phyloP scores from a whole-genome alignment of 352 stramenopile species.

The Globisporangium nagaii region DNA sequence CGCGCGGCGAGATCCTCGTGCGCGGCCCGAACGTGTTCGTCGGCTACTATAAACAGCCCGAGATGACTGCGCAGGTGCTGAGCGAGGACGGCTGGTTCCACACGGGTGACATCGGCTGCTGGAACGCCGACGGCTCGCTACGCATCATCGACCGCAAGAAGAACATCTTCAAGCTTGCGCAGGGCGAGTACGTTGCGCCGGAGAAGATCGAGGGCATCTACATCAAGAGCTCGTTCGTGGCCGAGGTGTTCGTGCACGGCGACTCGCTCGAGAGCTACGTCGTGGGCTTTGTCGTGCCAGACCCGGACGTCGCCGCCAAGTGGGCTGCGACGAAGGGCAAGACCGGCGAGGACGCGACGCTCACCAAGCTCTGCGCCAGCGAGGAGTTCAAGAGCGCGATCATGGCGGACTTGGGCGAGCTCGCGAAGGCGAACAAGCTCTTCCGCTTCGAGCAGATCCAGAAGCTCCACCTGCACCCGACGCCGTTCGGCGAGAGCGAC shows the following conservation, averaged over 20 bases:
- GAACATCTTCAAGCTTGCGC: conserved; percentile 92
- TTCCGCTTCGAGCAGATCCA: conserved; percentile 91
- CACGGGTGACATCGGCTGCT: conserved; percentile 94
- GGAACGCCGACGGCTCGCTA: conserved; percentile 90
- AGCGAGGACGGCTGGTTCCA: conserved; percentile 94
- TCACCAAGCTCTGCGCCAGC: conserved; percentile 12
- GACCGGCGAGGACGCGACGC: conserved; percentile 20
- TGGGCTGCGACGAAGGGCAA: conserved; percentile 61
- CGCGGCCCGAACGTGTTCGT: conserved; percentile 77
- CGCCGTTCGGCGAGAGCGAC: conserved; percentile 89
- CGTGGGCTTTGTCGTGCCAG: conserved; percentile 92
- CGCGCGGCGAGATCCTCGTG: conserved; percentile 85
- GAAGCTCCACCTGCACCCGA: conserved; percentile 80
- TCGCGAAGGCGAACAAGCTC: conserved; percentile 62
- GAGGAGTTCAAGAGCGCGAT: conserved; percentile 52
- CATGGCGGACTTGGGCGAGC: conserved; percentile 62
- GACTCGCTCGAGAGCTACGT: conserved; percentile 92
- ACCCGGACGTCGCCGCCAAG: conserved; percentile 81
- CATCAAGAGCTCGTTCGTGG: conserved; percentile 87
- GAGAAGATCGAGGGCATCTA: conserved; percentile 97
- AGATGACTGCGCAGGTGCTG: conserved; percentile 88
- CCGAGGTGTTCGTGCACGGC: conserved; percentile 93
- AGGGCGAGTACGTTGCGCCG: conserved; percentile 95
- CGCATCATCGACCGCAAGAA: conserved; percentile 91
- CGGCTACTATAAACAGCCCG: conserved; percentile 94